phyloP scores from a whole-genome alignment of 192 early-diverging fungal species.

The Podila epicladia region DNA sequence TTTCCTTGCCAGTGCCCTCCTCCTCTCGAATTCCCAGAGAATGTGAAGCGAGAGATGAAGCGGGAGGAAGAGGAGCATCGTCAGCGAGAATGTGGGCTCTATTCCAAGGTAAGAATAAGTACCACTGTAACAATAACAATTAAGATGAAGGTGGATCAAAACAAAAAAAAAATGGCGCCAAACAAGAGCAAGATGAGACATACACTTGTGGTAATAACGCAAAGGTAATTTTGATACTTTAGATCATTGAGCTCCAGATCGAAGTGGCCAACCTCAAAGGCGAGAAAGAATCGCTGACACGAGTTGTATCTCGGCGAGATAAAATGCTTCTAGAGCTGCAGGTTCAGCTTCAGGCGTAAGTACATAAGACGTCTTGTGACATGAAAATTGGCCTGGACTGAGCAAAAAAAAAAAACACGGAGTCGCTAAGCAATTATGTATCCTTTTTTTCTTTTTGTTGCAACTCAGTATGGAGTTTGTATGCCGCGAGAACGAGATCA shows the following conservation, averaged over 20 bases:
- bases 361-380: background rate
- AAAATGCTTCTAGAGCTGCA: constrained; percentile 29
- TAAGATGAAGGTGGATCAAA: too few relatives aligned
- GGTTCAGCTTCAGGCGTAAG: constrained; percentile 46
- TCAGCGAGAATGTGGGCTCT: constrained; percentile 30
- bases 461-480: constrained; percentile 33
- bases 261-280: constrained; percentile 45
- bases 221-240: background rate
- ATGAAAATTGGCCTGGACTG: background rate
- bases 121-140: background rate
- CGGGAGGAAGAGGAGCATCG: constrained; percentile 33
- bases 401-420: background rate
- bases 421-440: background rate
- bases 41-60: constrained; percentile 36
- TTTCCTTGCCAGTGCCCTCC: constrained; percentile 18
- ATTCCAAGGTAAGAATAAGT: constrained; percentile 25
- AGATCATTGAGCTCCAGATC: constrained; percentile 50
- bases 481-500: constrained; percentile 43
- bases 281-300: constrained; percentile 28
- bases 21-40: constrained; percentile 28
- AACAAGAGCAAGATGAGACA: background rate
- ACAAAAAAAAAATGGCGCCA: background rate
- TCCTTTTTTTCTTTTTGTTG: background rate
- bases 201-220: background rate
- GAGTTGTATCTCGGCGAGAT: constrained; percentile 22